Evolutionary conservation across 352 stramenopile genomes (phyloP).

Genomic region (Phytophthora fragariaefolia): DNA sequence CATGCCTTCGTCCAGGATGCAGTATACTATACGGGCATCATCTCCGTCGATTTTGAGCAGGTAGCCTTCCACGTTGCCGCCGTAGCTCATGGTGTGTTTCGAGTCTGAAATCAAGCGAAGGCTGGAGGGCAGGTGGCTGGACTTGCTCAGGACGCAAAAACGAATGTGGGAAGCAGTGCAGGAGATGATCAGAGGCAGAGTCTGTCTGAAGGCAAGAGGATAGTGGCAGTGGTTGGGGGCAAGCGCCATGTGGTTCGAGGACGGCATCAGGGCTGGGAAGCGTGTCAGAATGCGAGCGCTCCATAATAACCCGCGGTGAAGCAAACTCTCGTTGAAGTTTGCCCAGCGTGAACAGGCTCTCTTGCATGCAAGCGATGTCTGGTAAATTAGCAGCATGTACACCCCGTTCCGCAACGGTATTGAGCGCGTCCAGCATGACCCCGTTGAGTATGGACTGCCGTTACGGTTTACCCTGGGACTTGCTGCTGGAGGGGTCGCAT

Average conservation of each 20-base stretch:
- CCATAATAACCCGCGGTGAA: no score
- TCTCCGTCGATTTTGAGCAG: slow-evolving; percentile 74
- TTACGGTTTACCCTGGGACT: no score
- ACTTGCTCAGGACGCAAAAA: slow-evolving; percentile 19
- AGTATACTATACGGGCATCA: slow-evolving; percentile 74
- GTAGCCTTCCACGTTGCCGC: slow-evolving; percentile 86
- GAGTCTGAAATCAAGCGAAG: slow-evolving; percentile 6
- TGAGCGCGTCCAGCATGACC: no score
- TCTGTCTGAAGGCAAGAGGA: slow-evolving; percentile 17
- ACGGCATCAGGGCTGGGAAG: slow-evolving; percentile 28
- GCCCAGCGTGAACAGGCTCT: slow-evolving; percentile 12
- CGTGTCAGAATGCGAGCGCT: no score
- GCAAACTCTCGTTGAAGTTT: slow-evolving; percentile 17
- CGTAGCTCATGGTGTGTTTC: slow-evolving; percentile 40
- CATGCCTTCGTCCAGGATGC: slow-evolving; percentile 85
- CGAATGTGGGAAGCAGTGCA: slow-evolving; percentile 11
- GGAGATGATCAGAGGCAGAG: slow-evolving; percentile 14
- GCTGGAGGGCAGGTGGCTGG: neutral
- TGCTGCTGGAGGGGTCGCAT: no score
- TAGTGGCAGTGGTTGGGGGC: slow-evolving; percentile 22
- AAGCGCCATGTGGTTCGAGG: slow-evolving; percentile 36
- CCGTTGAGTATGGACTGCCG: no score
- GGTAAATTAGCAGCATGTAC: neutral
- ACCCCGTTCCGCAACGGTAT: no score
- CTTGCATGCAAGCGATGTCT: slow-evolving; percentile 6